Conservation (phyloP, 2,329 filamentous ascomycete species). For the Ustilaginoidea virens region DNA sequence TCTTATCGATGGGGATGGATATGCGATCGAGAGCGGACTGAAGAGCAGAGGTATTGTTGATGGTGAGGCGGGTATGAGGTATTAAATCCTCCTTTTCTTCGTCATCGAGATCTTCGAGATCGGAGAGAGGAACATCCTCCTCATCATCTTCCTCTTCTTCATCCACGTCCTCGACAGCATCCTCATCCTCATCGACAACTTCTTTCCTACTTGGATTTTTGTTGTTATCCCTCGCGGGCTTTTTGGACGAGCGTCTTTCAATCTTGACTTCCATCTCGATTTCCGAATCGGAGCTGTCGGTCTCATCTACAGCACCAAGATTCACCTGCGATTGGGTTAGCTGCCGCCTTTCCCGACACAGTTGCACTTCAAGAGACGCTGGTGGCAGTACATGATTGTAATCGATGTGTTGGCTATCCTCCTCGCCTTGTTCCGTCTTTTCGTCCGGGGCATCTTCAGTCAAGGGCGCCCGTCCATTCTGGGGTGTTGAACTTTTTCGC, state of each 20-base stretch:
- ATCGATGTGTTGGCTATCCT: conserved; percentile 18
- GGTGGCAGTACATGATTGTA: conserved; percentile 12
- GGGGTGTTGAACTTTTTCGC: conserved; percentile 16
- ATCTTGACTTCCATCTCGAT: conserved; percentile 65
- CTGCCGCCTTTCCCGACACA: background rate
- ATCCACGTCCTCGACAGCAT: conserved; percentile 28
- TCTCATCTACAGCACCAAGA: conserved; percentile 42
- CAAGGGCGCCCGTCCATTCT: conserved; percentile 8
- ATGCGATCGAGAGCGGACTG: conserved; percentile 68
- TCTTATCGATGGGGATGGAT: conserved; percentile 44
- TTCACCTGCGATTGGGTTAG: conserved; percentile 25
- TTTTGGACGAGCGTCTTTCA: background rate
- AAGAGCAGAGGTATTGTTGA: conserved; percentile 90
- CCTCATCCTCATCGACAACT: conserved; percentile 10
- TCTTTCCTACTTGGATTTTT: conserved; percentile 15
- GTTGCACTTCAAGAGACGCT: background rate
- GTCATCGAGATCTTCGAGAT: conserved; percentile 62
- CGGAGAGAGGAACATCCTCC: conserved; percentile 79
- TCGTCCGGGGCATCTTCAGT: background rate
- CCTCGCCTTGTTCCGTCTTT: conserved; percentile 18
- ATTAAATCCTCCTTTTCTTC: conserved; percentile 77
- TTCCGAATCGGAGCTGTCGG: conserved; percentile 51
- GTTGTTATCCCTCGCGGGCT: conserved; percentile 23
- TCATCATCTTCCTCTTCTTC: conserved; percentile 60
- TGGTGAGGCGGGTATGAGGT: conserved; percentile 82